Evolutionary conservation across 495 filamentous ascomycete genomes (phyloP), one percentile per base, ranked within the genome.

Genomic region (Astrothelium macrocarpum): DNA sequence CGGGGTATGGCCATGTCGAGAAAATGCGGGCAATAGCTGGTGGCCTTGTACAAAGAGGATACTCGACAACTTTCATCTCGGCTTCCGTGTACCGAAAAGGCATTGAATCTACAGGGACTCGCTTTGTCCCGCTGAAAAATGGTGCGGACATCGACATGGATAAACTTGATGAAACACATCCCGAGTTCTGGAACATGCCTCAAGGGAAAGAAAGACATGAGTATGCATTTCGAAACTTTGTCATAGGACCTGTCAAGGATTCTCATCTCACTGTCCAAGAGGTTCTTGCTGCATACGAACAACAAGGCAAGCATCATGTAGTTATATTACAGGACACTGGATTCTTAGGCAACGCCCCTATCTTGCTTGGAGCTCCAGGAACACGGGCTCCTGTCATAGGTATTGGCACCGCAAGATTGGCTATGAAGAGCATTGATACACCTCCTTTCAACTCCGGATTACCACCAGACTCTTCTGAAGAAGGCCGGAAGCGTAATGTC

Each of bases 151-250:
- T 56, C 9, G 49, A 56, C 49, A 56, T 56, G 49, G 49, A 56
- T 25, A 0, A 25, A 11, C 49, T 56, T 56, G 49, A 56, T 16
- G 49, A 56, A 29, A 56, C 49, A 29, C 49, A 56, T 16, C 49
- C 49, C 20, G 25, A 56, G 2, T 56, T 56, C 16, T 56, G 49
- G 49, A 56, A 56, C 25, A 56, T 56, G 49, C 49, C 49, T 9
- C 49, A 56, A 20, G 49, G 49, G 0, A 56, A 56, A 56, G 49
- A 56, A 20, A 56, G 49, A 56, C 49, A 56, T 56, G 49, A 56
- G 25, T 56, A 56, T 29, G 49, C 49, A 0, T 56, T 56, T 2
- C 0, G 25, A 1, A 56, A 4, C 20, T 56, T 56, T 56, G 49
- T 56, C 20, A 56, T 56, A 56, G 49, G 49, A 26, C 49, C 49